These are phyloP conservation scores for Sclerotinia trifoliorum DNA, from an alignment of 2,329 filamentous ascomycete genomes.

Conservation along the genomic window DNA sequence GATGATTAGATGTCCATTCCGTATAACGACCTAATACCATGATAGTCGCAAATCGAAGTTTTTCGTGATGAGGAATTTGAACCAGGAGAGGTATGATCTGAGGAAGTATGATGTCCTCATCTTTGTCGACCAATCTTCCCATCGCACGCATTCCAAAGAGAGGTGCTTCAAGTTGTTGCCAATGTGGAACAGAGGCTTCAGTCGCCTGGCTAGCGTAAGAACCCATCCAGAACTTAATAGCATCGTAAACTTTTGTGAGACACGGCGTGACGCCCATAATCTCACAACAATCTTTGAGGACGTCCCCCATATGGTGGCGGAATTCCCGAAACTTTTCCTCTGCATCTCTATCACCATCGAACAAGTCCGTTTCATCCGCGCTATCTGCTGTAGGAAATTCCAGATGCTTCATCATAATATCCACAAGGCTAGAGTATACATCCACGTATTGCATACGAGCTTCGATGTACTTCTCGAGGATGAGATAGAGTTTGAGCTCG, in stretches of 20 bases:
- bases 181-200: constrained; percentile 77
- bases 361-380: constrained; percentile 76
- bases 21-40: constrained; percentile 97
- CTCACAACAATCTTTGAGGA: constrained; percentile 93
- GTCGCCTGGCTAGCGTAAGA: constrained; percentile 75
- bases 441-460: constrained; percentile 75
- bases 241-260: constrained; percentile 79
- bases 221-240: constrained; percentile 86
- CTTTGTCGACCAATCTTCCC: constrained; percentile 90
- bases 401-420: constrained; percentile 87
- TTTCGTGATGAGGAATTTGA: constrained; percentile 92
- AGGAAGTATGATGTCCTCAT: constrained; percentile 83
- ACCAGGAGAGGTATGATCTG: constrained; percentile 92
- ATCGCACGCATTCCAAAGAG: constrained; percentile 94
- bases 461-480: constrained; percentile 83
- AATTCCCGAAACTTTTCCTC: constrained; percentile 98
- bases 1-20: constrained; percentile 94
- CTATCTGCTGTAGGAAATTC: constrained; percentile 73
- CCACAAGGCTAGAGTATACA: constrained; percentile 84
- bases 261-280: constrained; percentile 94
- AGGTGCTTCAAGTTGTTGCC: constrained; percentile 94
- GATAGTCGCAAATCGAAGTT: constrained; percentile 96
- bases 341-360: constrained; percentile 91
- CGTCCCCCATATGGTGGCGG: constrained; percentile 95
- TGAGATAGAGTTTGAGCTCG: constrained; percentile 94